phyloP scores from a whole-genome alignment of 169 alveolate species.

The Plasmodium gaboni region DNA sequence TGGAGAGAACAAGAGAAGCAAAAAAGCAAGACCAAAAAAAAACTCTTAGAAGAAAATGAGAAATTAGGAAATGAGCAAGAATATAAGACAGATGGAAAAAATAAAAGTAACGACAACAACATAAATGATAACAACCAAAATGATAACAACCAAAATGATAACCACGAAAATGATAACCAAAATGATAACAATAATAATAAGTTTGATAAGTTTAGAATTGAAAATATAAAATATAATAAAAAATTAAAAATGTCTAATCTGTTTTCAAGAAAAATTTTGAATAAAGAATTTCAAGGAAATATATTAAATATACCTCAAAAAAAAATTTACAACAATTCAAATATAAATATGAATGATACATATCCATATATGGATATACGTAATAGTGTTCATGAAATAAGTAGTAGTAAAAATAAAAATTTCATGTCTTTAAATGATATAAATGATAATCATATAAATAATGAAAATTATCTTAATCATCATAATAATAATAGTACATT shows the following conservation, averaged over 20 bases:
- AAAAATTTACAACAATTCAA: too few species aligned
- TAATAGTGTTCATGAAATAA: too few species aligned
- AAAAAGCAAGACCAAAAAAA: neutral
- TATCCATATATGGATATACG: too few species aligned
- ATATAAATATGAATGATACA: too few species aligned
- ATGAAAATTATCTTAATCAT: too few species aligned
- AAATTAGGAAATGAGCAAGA: neutral
- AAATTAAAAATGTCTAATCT: conserved; percentile 37
- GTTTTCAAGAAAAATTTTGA: conserved; percentile 50
- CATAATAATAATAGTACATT: too few species aligned
- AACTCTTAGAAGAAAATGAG: neutral
- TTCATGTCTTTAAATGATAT: too few species aligned
- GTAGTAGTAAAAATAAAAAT: too few species aligned
- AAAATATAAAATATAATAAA: conserved; percentile 31
- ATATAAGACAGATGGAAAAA: neutral
- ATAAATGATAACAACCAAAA: neutral
- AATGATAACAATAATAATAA: neutral
- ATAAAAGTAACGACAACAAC: neutral
- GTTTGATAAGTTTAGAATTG: conserved; percentile 8
- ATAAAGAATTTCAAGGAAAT: conserved; percentile 40
- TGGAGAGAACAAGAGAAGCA: neutral
- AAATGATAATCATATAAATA: too few species aligned
- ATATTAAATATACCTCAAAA: conserved; percentile 19
- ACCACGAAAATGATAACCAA: too few species aligned
- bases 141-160: neutral